phyloP scores from a whole-genome alignment of 2,329 filamentous ascomycete genomes.

The Pseudocercospora vitis region DNA sequence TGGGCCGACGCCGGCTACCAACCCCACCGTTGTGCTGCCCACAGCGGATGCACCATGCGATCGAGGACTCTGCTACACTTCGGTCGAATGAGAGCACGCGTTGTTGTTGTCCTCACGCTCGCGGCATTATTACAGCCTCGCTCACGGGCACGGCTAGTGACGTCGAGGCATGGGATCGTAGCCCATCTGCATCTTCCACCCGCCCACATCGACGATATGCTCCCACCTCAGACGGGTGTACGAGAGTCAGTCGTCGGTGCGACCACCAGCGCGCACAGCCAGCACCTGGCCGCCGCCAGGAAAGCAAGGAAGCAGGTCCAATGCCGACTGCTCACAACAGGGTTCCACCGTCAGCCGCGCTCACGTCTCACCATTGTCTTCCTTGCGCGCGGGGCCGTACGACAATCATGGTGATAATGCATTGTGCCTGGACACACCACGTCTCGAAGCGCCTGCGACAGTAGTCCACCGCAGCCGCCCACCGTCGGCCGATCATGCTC shows the following conservation, averaged over 20 bases:
- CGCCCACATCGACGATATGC: neutral
- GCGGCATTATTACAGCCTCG: no score
- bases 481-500: neutral
- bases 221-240: no score
- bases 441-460: constrained; percentile 4
- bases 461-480: neutral
- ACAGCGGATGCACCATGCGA: neutral
- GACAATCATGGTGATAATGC: constrained; percentile 1
- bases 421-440: no score
- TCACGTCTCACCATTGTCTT: neutral
- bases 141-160: no score
- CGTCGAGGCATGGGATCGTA: neutral
- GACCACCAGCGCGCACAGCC: neutral
- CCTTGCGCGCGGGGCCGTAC: no score
- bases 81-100: neutral
- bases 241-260: no score
- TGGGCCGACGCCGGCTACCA: neutral
- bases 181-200: neutral
- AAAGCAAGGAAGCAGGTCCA: neutral
- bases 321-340: neutral
- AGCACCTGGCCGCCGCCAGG: neutral
- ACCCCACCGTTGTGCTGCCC: neutral
- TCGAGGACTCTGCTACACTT: no score
- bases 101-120: no score
- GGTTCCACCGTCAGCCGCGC: constrained; percentile 1